Evolutionary conservation across 2,329 filamentous ascomycete species (phyloP), one percentile per base, ranked within the genome.

Genomic region (Apiospora marii): DNA sequence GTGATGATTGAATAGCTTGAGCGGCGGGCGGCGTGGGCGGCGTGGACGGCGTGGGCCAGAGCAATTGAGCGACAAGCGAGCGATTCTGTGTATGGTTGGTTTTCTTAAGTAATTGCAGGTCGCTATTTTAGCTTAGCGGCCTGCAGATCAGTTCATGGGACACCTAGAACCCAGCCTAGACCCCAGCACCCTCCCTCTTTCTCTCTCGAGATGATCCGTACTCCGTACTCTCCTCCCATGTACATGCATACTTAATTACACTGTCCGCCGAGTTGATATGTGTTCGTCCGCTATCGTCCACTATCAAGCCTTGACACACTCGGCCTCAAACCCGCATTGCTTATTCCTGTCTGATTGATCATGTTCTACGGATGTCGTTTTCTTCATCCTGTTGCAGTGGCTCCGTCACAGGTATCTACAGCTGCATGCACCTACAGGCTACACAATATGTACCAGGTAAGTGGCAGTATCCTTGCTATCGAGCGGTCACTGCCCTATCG

Each of bases 41-140:
- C 53, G 27, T 37, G 53, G 53, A 19, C 30, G 10, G 58, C 34
- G 58, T 64, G 34, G 34, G 58, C 37, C 58, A 64, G 14, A 64
- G 34, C 34, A 41, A 41, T 41, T 41, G 37, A 22, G 58, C 19
- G 34, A 64, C 10, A 10, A 22, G 58, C 19, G 34, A 64, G 58
- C 30, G 34, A 41, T 37, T 14, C 58, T 64, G 58, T 30, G 27
- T 30, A 64, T 64, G 58, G 58, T 64, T 64, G 58, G 58, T 41
- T 64, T 64, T 64, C 58, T 64, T 64, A 64, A 64, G 58, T 41
- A 64, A 64, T 64, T 64, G 58, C 58, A 64, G 58, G 58, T 64
- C 58, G 34, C 58, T 64, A 64, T 64, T 64, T 64, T 64, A 64
- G 58, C 58, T 64, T 64, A 64, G 58, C 58, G 58, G 58, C 58